A percentile compares a stretch with the other conserved stretches of the same genome.
These are phyloP conservation scores for Bacterosira constricta DNA, from an alignment of 108 stramenopile genomes.

Conservation along the genomic window DNA sequence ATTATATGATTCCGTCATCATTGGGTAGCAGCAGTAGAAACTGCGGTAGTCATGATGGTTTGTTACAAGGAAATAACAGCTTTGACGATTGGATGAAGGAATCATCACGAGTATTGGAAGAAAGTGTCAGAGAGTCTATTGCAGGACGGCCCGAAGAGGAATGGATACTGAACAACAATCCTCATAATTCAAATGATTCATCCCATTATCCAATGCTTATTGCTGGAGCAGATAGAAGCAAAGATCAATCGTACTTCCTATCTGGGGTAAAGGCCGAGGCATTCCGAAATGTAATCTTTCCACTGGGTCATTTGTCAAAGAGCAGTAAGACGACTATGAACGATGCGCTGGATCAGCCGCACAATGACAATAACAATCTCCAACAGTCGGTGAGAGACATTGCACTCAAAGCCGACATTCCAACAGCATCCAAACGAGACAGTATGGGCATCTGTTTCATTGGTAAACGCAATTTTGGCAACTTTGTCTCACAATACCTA, in stretches of 20 bases:
- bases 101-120: slow-evolving; percentile 10
- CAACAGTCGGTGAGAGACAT: slow-evolving; percentile 73
- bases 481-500: slow-evolving; percentile 88
- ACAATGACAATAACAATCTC: background rate
- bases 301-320: slow-evolving; percentile 86
- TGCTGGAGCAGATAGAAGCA: slow-evolving; percentile 75
- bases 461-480: slow-evolving; percentile 87
- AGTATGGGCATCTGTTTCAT: slow-evolving; percentile 97
- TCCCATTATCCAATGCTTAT: slow-evolving; percentile 59
- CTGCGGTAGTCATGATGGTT: background rate
- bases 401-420: slow-evolving; percentile 70
- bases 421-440: slow-evolving; percentile 87
- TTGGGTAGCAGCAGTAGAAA: background rate
- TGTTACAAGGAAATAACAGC: background rate
- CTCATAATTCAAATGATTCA: background rate
- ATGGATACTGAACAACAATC: slow-evolving; percentile 30
- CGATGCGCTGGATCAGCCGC: background rate
- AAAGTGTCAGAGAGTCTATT: slow-evolving; percentile 25
- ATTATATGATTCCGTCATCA: background rate
- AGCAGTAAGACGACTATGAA: slow-evolving; percentile 1
- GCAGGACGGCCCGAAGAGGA: slow-evolving; percentile 41
- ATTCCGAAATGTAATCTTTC: slow-evolving; percentile 83
- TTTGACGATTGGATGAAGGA: slow-evolving; percentile 33
- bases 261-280: slow-evolving; percentile 65
- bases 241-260: slow-evolving; percentile 97